Base-by-base conservation (phyloP, 2,329 filamentous ascomycete species). In the Neoarthrinium moseri region DNA sequence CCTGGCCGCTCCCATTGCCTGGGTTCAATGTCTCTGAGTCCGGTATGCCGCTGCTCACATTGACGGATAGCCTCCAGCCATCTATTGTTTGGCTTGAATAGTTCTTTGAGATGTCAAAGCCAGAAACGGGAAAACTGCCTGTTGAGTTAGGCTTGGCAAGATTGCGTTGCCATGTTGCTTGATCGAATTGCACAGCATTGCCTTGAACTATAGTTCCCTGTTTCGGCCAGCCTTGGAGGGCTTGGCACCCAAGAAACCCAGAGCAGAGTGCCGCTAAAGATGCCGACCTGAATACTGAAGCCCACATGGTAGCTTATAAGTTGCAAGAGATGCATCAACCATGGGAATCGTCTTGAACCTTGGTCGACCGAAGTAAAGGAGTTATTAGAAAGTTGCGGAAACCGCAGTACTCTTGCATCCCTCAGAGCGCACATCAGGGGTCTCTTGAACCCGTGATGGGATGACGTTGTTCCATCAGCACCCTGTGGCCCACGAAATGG, bases 81-180 rank as follows among this genome's bases (percentile, higher is more conserved):
- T 13, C 84, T 63, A 46, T 70, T 64, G 17, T 73, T 73, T 26
- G 72, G 69, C 34, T 72, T 64, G 44, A 84, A 65, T 40, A 83
- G 63, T 38, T 77, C 67, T 47, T 74, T 68, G 46, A 54, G 29
- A 51, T 49, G 18, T 53, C 51, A 20, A 53, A 56, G 1, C 55
- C 59, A 11, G 47, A 46, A 6, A 60, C 44, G 4, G 53, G 22
- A 23, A 53, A 46, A 12, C 41, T 18, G 30, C 54, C 52, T 15
- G 51, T 51, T 2, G 53, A 53, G 27, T 53, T 52, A 2, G 53
- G 50, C n/a, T 43, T 17, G 58, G 74, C 62, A 70, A 82, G 78
- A 70, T 72, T 66, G 11, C 50, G 32, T 22, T 60, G 56, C 58
- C 57, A 61, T 1, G 54, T 49, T 8, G 35, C 32, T 23, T 56